Conservation (phyloP, 1,284 basidiomycete species). For the Grifola frondosa region DNA sequence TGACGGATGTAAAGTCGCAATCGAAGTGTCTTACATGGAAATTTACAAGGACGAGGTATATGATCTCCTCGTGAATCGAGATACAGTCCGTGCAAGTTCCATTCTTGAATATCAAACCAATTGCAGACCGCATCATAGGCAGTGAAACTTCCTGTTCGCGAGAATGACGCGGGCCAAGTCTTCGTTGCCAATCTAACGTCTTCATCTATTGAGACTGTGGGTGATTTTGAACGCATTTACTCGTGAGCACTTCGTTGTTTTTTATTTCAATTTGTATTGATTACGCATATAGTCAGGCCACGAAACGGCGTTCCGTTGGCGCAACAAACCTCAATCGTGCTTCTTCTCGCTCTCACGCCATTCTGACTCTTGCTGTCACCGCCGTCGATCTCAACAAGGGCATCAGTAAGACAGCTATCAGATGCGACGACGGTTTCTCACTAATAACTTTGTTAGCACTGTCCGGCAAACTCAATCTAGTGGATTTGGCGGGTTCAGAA, state of each 20-base stretch:
- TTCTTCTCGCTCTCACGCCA: slow-evolving; percentile 83
- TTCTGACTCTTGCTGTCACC: slow-evolving; percentile 67
- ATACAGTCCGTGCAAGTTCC: slow-evolving; percentile 47
- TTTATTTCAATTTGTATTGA: too few relatives aligned
- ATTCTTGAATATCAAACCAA: not conserved
- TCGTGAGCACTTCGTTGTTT: slow-evolving; percentile 42
- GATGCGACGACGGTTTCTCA: not conserved
- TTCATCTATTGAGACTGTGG: slow-evolving; percentile 46
- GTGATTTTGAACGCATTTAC: slow-evolving; percentile 68
- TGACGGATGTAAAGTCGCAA: slow-evolving; percentile 35
- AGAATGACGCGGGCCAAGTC: slow-evolving; percentile 72
- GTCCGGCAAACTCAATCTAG: slow-evolving; percentile 77
- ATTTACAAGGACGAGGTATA: slow-evolving; percentile 87
- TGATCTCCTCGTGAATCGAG: slow-evolving; percentile 71
- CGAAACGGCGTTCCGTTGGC: slow-evolving; percentile 76
- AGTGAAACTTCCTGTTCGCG: slow-evolving; percentile 77
- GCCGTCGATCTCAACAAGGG: slow-evolving; percentile 48
- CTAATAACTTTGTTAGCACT: slow-evolving; percentile 38
- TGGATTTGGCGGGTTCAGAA: slow-evolving; percentile 85
- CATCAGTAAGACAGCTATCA: slow-evolving; percentile 41
- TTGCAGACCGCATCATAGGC: slow-evolving; percentile 43
- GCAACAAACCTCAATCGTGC: slow-evolving; percentile 77
- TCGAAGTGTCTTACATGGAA: slow-evolving; percentile 78
- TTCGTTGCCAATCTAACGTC: slow-evolving; percentile 73
- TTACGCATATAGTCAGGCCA: slow-evolving; percentile 48